Conservation (phyloP, 768 basidiomycete genomes). For the Termitomyces sp. region DNA sequence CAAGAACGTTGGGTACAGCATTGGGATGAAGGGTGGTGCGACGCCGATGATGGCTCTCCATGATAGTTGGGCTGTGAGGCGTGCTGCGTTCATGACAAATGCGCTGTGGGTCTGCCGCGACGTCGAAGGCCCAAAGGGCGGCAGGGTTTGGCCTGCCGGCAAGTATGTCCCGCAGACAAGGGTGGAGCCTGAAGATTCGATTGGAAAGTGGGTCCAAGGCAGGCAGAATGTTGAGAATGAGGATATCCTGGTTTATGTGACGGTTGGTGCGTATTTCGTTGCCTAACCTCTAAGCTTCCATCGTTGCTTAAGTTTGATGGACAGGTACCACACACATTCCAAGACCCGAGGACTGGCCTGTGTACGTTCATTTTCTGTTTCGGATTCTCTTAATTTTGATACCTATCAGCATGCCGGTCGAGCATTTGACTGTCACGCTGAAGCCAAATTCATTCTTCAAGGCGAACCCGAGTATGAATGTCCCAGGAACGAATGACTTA, state of each 20-base stretch:
- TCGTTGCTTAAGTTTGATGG: neutral
- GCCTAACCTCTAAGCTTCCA: neutral
- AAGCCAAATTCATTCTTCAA: slow-evolving; percentile 85
- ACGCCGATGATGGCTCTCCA: no score
- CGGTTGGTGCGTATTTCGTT: slow-evolving; percentile 44
- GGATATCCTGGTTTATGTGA: slow-evolving; percentile 76
- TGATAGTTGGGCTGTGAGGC: no score
- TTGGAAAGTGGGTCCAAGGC: slow-evolving; percentile 67
- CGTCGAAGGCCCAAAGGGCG: slow-evolving; percentile 51
- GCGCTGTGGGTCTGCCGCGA: slow-evolving; percentile 84
- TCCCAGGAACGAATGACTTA: slow-evolving; percentile 64
- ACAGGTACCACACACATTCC: slow-evolving; percentile 78
- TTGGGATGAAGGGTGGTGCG: no score
- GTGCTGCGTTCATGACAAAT: slow-evolving; percentile 73
- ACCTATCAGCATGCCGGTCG: slow-evolving; percentile 69
- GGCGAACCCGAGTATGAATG: slow-evolving; percentile 85
- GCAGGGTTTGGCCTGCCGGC: slow-evolving; percentile 76
- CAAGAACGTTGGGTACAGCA: no score
- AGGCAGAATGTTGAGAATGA: slow-evolving; percentile 62
- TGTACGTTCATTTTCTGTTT: slow-evolving; percentile 34
- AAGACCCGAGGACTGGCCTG: slow-evolving; percentile 86
- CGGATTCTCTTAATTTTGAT: slow-evolving; percentile 1
- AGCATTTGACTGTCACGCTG: slow-evolving; percentile 64
- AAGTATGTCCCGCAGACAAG: slow-evolving; percentile 84
- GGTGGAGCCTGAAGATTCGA: slow-evolving; percentile 65